Base-by-base conservation (phyloP, 331 rosid species). In the Acacia concinna region DNA sequence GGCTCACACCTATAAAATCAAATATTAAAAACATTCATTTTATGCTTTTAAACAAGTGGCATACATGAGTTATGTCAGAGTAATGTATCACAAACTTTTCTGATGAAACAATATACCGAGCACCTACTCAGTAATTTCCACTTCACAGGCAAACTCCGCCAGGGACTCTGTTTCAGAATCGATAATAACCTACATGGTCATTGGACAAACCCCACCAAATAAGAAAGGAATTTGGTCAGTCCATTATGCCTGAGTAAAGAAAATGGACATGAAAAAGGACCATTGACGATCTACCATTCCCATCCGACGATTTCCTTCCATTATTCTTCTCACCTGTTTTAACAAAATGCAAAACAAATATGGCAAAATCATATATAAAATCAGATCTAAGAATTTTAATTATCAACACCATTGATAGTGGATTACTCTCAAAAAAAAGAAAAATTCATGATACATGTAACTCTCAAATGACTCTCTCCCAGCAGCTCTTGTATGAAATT, bases 291-390 rank as follows among this genome's bases (percentile, higher is more conserved):
- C 76, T 91, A 96, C 99, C 99, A 96, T 96, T 93, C 99, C 99
- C 99, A 96, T 96, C 56, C 99, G 93, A 80, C 81, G 99, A 82
- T 90, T 93, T 85, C 99, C 99, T 90, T 93, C 98, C 98, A 96
- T 93, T 89, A 93, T 83, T 84, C 99, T 93, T 90, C 99, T 90
- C 79, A 96, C 86, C 99, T 96, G 89, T 43, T 43, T 23, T 68
- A 41, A 23, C 15, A 25, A 41, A 56, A 67, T 80, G 43, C 71
- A 51, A 70, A 57, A 78, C 21, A 68, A 71, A 68, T 60, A 23
- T 27, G 68, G 57, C 20, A 37, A 71, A 78, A 68, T 54, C 65
- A 81, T 44, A 78, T 17, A 75, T 47, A 54, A 44, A 17, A 52
- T 60, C 76, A 43, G 46, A 78, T 62, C 41, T 60, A 59, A 71